Percentiles rank a stretch among this genome's conserved stretches.
These are phyloP conservation scores for Candida awuae DNA, from an alignment of 805 yeast species.

Conservation along the genomic window DNA sequence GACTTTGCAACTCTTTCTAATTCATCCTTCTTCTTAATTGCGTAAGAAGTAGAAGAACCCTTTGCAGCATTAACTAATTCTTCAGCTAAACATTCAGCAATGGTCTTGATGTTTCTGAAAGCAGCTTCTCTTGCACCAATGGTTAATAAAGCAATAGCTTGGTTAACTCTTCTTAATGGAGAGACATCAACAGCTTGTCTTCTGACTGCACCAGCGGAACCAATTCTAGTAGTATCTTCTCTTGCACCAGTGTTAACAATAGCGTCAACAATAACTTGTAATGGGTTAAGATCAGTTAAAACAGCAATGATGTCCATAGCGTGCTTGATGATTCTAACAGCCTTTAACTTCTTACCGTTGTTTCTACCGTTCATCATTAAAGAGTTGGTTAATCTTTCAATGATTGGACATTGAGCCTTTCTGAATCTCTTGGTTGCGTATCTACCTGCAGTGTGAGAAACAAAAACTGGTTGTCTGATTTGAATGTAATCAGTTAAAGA, in stretches of 20 bases:
- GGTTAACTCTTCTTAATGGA: slow-evolving; percentile 99
- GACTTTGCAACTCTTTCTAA: slow-evolving; percentile 99
- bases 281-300: slow-evolving; percentile 98
- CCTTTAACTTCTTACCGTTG: slow-evolving; percentile 99
- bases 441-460: slow-evolving; percentile 99
- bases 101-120: slow-evolving; percentile 99
- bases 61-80: slow-evolving; percentile 99
- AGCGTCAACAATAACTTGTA: slow-evolving; percentile 98
- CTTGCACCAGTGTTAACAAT: slow-evolving; percentile 99
- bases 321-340: slow-evolving; percentile 99
- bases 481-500: slow-evolving; percentile 98
- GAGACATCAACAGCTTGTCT: slow-evolving; percentile 99
- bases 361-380: slow-evolving; percentile 99
- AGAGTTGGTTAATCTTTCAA: slow-evolving; percentile 99
- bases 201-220: slow-evolving; percentile 99
- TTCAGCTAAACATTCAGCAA: slow-evolving; percentile 99
- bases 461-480: slow-evolving; percentile 95
- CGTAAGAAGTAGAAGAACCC: slow-evolving; percentile 99
- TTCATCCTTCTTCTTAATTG: slow-evolving; percentile 99
- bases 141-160: slow-evolving; percentile 95
- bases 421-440: slow-evolving; percentile 99
- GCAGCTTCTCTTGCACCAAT: slow-evolving; percentile 99
- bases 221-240: slow-evolving; percentile 99
- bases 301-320: slow-evolving; percentile 96
- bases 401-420: slow-evolving; percentile 99